Evolutionary conservation across 257 asterid genomes (phyloP).

Genomic region (Vinca minor): DNA sequence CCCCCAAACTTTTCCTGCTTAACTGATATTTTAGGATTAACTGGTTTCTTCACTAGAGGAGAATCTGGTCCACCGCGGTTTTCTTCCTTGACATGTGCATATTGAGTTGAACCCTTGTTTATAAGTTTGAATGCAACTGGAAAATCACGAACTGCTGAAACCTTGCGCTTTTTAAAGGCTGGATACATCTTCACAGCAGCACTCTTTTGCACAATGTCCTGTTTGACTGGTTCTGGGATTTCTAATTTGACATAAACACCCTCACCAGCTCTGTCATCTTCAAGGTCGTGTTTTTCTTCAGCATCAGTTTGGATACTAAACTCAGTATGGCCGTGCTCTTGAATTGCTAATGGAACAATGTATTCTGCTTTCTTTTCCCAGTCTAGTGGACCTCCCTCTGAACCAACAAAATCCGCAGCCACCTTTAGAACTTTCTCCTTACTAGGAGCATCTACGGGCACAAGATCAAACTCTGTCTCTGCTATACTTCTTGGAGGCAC

Average conservation of each 20-base stretch:
- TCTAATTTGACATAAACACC: not conserved
- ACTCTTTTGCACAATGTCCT: not conserved
- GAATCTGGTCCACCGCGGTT: not conserved
- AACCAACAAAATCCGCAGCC: not conserved
- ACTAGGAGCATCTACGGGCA: not conserved
- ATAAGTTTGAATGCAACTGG: not conserved
- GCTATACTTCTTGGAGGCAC: no score
- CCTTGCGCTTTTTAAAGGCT: not conserved
- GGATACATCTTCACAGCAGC: not conserved
- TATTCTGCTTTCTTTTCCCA: not conserved
- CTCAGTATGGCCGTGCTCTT: not conserved
- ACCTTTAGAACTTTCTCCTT: not conserved
- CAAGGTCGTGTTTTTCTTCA: not conserved
- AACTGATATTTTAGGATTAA: not conserved
- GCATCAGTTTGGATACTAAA: not conserved
- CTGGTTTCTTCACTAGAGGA: not conserved
- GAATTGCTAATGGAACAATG: not conserved
- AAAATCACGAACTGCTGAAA: slow-evolving; percentile 14
- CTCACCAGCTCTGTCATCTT: not conserved
- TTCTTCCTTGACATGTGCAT: not conserved
- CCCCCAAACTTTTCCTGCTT: not conserved
- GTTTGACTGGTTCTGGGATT: not conserved
- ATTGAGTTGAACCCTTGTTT: no score
- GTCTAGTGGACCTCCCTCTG: not conserved
- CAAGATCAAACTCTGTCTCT: no score